Evolutionary conservation across 371 early-diverging fungal species (phyloP).

Genomic region (Rhizopus microsporus): DNA sequence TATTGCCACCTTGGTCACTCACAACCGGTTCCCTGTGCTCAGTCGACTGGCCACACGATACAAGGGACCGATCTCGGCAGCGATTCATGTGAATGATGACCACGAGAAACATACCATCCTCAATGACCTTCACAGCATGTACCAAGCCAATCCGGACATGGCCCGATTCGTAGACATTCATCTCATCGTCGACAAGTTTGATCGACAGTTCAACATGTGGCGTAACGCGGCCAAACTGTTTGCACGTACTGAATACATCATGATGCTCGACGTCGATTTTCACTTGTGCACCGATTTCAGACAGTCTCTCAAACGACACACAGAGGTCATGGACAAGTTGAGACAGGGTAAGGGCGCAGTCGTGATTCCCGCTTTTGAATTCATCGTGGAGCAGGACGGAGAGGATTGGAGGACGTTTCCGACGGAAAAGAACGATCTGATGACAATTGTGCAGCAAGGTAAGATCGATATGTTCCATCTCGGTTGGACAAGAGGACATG

Average conservation of each 20-base stretch:
- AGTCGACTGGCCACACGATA: constrained; percentile 51
- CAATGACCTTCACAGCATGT: constrained; percentile 45
- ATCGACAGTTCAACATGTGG: constrained; percentile 69
- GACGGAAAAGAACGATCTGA: constrained; percentile 45
- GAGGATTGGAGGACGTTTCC: constrained; percentile 59
- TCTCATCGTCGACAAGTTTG: constrained; percentile 55
- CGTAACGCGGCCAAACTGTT: constrained; percentile 66
- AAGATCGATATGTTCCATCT: constrained; percentile 67
- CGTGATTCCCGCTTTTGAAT: constrained; percentile 72
- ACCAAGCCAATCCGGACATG: constrained; percentile 46
- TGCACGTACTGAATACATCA: constrained; percentile 58
- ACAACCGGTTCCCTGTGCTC: constrained; percentile 45
- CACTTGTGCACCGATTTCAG: constrained; percentile 64
- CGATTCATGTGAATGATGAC: constrained; percentile 61
- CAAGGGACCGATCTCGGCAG: constrained; percentile 49
- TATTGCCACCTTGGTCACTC: constrained; percentile 54
- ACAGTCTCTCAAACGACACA: constrained; percentile 39
- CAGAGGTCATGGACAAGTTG: constrained; percentile 45
- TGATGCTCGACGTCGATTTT: constrained; percentile 67
- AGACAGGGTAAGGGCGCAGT: constrained; percentile 54
- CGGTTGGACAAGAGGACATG: constrained; percentile 59
- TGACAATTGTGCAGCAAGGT: constrained; percentile 42
- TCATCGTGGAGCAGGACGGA: constrained; percentile 55
- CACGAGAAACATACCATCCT: constrained; percentile 44
- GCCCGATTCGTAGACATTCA: constrained; percentile 53